These are phyloP conservation scores for Saururus chinensis DNA, from an alignment of 164 flowering plant species.

Conservation along the genomic window DNA sequence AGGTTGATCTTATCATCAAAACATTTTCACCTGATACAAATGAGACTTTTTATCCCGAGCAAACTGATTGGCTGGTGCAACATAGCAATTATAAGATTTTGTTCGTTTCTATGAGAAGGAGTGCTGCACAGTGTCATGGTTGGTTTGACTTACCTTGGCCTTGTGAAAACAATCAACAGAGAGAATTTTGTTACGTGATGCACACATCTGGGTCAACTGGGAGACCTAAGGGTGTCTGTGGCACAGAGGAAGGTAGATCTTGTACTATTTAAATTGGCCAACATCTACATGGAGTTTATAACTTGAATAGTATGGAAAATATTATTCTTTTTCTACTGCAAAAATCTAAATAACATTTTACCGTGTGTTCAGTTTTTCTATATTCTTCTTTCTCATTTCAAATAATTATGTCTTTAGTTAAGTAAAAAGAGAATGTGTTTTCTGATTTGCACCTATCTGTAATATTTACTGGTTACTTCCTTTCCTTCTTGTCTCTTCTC, in stretches of 20 bases:
- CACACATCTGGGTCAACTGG: slow-evolving; percentile 96
- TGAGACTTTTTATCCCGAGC: slow-evolving; percentile 13
- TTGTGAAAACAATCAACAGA: slow-evolving; percentile 36
- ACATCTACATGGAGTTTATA: neutral
- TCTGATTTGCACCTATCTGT: too few species aligned
- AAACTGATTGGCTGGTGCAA: slow-evolving; percentile 35
- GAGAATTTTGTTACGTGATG: slow-evolving; percentile 70
- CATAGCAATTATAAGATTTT: slow-evolving; percentile 28
- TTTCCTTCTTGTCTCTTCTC: too few species aligned
- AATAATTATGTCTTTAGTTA: too few species aligned
- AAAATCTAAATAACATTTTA: neutral
- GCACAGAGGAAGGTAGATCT: slow-evolving; percentile 67
- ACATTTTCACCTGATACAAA: slow-evolving; percentile 17
- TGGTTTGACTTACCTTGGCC: slow-evolving; percentile 31
- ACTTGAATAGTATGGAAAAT: neutral
- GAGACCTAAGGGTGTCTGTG: slow-evolving; percentile 86
- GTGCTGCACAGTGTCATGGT: slow-evolving; percentile 6
- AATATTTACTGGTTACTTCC: too few species aligned
- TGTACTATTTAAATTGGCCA: neutral
- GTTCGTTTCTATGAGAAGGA: slow-evolving; percentile 30
- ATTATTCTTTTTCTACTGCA: neutral
- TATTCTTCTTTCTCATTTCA: too few species aligned
- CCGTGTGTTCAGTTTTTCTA: too few species aligned
- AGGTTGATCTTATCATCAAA: slow-evolving; percentile 40
- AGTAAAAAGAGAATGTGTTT: too few species aligned